These are phyloP conservation scores for Triticum dicoccoides DNA, from an alignment of 176 grass and related monocot genomes.

Conservation along the genomic window DNA sequence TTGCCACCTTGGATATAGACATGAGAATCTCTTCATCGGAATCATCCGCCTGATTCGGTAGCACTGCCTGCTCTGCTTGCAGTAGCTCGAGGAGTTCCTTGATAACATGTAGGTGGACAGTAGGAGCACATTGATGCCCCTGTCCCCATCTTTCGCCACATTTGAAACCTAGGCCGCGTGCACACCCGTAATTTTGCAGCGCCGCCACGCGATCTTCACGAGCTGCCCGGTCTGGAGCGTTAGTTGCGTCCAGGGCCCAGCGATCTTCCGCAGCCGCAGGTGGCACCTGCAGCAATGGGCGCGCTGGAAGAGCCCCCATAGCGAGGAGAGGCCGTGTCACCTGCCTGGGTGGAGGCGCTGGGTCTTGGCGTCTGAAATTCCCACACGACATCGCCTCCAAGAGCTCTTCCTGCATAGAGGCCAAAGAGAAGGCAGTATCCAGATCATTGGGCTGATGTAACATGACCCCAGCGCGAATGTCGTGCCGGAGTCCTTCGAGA, in stretches of 20 bases:
- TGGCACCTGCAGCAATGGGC: not conserved
- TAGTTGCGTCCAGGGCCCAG: not conserved
- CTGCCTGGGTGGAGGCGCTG: no score
- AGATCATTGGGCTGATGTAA: no score
- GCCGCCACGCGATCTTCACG: not conserved
- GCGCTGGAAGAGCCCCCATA: no score
- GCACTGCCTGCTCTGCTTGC: not conserved
- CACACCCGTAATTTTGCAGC: not conserved
- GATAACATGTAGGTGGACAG: rapidly evolving
- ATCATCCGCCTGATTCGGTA: rapidly evolving
- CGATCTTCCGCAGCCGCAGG: not conserved
- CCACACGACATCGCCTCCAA: no score
- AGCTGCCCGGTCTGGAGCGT: no score
- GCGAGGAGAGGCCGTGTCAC: no score
- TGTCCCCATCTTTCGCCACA: not conserved
- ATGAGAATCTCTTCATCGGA: not conserved
- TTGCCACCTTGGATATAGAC: not conserved
- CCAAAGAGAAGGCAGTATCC: no score
- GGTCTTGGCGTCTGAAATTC: no score
- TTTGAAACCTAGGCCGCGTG: not conserved
- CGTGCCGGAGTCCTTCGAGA: no score
- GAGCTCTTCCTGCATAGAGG: no score
- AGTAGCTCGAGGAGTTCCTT: not conserved
- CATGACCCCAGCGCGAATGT: no score
- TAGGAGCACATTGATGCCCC: not conserved